Conservation (phyloP, 2,329 filamentous ascomycete species). For the Colletotrichum gloeosporioides region DNA sequence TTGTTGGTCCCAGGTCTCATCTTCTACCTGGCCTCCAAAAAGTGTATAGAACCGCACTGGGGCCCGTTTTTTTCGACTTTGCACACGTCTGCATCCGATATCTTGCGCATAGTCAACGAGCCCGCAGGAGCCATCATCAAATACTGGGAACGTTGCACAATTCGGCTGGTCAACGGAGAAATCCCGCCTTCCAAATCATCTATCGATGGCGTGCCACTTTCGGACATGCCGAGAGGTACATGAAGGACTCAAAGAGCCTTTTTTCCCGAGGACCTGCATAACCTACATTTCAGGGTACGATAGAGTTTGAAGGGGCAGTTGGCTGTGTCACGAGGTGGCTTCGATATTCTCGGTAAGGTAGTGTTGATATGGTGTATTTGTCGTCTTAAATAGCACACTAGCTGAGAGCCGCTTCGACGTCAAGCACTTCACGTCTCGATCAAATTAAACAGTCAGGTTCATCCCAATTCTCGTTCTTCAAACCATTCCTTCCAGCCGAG, state of each 20-base stretch:
- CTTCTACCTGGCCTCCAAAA: neutral
- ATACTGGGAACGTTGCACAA: neutral
- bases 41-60: neutral
- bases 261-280: neutral
- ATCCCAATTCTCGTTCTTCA: neutral
- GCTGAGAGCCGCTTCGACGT: neutral
- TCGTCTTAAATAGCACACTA: neutral
- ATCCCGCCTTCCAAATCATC: neutral
- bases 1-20: neutral
- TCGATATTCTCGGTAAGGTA: neutral
- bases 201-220: neutral
- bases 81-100: neutral
- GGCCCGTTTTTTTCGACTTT: neutral
- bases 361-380: neutral
- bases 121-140: neutral
- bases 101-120: neutral
- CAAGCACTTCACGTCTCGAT: neutral
- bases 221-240: neutral
- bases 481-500: neutral
- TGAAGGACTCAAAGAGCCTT: neutral
- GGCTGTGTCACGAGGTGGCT: neutral
- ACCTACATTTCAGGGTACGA: neutral
- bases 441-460: neutral
- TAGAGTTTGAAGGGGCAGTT: neutral
- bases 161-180: neutral